Evolutionary conservation across 345 rosid species (phyloP), one percentile per base, ranked within the genome.

Genomic region (Ricinus communis): DNA sequence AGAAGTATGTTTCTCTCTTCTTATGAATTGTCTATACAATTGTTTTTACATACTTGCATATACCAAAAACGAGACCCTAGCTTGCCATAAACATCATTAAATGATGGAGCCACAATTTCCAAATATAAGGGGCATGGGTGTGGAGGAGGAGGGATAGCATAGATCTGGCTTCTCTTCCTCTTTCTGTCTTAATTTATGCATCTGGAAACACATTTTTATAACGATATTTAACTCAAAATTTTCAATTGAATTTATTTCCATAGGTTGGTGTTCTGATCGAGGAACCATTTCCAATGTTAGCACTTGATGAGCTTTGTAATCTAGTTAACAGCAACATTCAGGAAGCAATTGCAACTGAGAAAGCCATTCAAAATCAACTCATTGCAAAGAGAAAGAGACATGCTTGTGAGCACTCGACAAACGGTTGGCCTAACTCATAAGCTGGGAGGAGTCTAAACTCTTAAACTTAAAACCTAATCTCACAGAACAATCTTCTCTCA

Each of bases 181-280:
- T 50, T 50, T 15, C 54, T 50, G 54, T 50, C n/a, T n/a, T n/a
- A n/a, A n/a, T n/a, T n/a, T n/a, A n/a, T n/a, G n/a, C n/a, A n/a
- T n/a, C n/a, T n/a, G n/a, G n/a, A n/a, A n/a, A 24, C 60, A 56
- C 28, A 27, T 24, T 24, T 56, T 30, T 24, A 40, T 40, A 27
- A 25, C 43, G 33, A 4, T 2, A 56, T 30, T 41, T 56, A 38
- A 25, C 31, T 55, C 22, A 22, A 14, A n/a, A 19, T 33, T 30
- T 55, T 7, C 8, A 2, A 27, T 54, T 41, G 2, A 22, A 19
- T 66, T 68, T 69, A 43, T 72, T 50, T 81, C 14, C 64, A 24
- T 70, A 90, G 98, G 98, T 94, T 68, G 98, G 98, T 71, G 98
- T 91, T 75, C 93, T 94, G 63, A 94, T 94, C 59, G 96, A 91